These are phyloP conservation scores for Lentinula boryana DNA, from an alignment of 768 basidiomycete species.

Conservation along the genomic window DNA sequence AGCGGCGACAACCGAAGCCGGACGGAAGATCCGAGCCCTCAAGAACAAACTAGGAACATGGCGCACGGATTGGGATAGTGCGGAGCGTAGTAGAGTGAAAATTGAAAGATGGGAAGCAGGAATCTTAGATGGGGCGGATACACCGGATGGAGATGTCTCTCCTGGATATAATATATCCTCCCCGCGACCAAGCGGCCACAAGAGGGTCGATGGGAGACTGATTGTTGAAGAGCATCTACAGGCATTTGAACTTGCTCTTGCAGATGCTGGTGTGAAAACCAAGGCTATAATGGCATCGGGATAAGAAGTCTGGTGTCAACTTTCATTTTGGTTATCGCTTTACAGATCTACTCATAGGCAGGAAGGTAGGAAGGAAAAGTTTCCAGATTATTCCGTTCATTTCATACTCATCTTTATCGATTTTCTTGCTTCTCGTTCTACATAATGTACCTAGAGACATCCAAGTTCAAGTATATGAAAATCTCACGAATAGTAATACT, in stretches of 20 bases:
- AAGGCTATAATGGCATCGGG: slow-evolving; percentile 78
- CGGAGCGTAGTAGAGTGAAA: slow-evolving; percentile 67
- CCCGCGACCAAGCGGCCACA: slow-evolving; percentile 20
- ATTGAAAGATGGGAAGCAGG: slow-evolving; percentile 83
- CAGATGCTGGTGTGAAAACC: slow-evolving; percentile 70
- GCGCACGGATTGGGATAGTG: slow-evolving; percentile 80
- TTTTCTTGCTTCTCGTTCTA: slow-evolving; percentile 13
- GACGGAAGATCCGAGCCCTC: slow-evolving; percentile 78
- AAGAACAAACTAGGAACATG: slow-evolving; percentile 80
- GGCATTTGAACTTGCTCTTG: slow-evolving; percentile 68
- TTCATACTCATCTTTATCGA: slow-evolving; percentile 7
- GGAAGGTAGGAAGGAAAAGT: background rate
- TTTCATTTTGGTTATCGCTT: background rate
- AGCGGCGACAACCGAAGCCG: slow-evolving; percentile 79
- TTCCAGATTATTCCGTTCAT: background rate
- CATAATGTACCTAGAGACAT: slow-evolving; percentile 5
- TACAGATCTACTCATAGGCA: background rate
- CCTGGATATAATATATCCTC: slow-evolving; percentile 8
- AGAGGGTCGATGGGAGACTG: slow-evolving; percentile 60
- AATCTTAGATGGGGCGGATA: slow-evolving; percentile 35
- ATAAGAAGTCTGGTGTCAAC: slow-evolving; percentile 9
- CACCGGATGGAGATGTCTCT: slow-evolving; percentile 19
- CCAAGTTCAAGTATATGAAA: background rate
- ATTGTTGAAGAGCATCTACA: slow-evolving; percentile 74
- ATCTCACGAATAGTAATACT: background rate